These are phyloP conservation scores for Prinsepia uniflora DNA, from an alignment of 306 rosid genomes.

Conservation along the genomic window DNA sequence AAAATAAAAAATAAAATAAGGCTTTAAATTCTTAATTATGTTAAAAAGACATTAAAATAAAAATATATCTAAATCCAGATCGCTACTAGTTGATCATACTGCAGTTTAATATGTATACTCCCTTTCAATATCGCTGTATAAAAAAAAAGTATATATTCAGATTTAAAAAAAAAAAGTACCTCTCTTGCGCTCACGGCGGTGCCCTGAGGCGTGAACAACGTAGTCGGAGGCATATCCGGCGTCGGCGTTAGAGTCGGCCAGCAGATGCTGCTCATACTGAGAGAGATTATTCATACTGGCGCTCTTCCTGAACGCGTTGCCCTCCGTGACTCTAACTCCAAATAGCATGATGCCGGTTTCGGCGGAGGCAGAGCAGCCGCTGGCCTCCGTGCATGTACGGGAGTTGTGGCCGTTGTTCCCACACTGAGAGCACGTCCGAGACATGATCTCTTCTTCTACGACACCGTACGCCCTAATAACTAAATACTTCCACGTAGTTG, in stretches of 20 bases:
- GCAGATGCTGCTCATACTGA: slow-evolving; percentile 49
- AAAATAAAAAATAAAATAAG: not conserved
- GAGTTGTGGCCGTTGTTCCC: slow-evolving; percentile 88
- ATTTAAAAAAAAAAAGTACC: slow-evolving; percentile 30
- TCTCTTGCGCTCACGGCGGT: slow-evolving; percentile 78
- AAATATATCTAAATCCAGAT: not conserved
- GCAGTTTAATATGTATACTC: no score
- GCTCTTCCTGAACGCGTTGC: slow-evolving; percentile 59
- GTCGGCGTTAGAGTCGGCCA: slow-evolving; percentile 50
- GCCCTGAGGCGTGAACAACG: slow-evolving; percentile 73
- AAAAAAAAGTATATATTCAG: not conserved
- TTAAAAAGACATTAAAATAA: not conserved
- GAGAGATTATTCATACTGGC: slow-evolving; percentile 83
- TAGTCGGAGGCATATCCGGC: slow-evolving; percentile 89
- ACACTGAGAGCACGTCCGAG: slow-evolving; percentile 83
- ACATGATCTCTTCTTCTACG: slow-evolving; percentile 32
- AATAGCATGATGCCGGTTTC: slow-evolving; percentile 65
- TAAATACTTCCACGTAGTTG: not conserved
- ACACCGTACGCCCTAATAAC: not conserved
- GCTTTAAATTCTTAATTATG: no score
- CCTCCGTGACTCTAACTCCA: slow-evolving; percentile 64
- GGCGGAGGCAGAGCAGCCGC: slow-evolving; percentile 16
- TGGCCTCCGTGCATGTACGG: slow-evolving; percentile 54
- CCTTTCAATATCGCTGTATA: no score
- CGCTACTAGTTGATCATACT: no score